These are phyloP conservation scores for Pythium coloratum DNA, from an alignment of 352 stramenopile genomes.

Conservation along the genomic window DNA sequence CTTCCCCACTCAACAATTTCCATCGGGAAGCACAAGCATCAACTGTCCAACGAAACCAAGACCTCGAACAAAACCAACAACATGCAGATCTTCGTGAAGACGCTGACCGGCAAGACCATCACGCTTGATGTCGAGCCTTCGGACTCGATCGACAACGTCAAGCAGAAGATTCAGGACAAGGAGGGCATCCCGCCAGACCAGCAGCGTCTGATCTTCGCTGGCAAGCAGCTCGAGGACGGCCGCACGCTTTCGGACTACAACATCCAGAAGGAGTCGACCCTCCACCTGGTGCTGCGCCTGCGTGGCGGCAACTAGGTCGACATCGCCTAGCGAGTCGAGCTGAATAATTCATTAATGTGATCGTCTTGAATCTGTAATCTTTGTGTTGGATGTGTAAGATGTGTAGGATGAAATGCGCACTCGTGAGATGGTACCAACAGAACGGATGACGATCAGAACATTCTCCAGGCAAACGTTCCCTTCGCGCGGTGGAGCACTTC, in stretches of 20 bases:
- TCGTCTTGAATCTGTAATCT: conserved; percentile 7
- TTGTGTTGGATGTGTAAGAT: neutral
- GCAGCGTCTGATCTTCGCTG: conserved; percentile 63
- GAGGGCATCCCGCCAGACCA: conserved; percentile 94
- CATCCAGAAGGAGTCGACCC: conserved; percentile 87
- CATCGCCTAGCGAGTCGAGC: neutral
- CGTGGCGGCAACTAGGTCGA: conserved; percentile 56
- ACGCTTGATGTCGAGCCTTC: conserved; percentile 90
- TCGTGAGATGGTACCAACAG: too few species aligned
- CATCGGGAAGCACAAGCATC: conserved; percentile 23
- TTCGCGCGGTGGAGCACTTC: too few species aligned
- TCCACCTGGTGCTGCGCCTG: conserved; percentile 96
- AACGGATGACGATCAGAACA: too few species aligned
- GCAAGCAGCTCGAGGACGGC: conserved; percentile 33
- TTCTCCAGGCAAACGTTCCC: too few species aligned
- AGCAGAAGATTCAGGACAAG: conserved; percentile 71
- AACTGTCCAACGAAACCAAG: conserved; percentile 13
- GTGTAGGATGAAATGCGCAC: too few species aligned
- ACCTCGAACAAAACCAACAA: conserved; percentile 35
- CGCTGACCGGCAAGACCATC: conserved; percentile 90
- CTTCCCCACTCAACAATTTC: conserved; percentile 30
- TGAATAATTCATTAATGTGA: conserved; percentile 11
- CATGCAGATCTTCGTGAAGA: conserved; percentile 68
- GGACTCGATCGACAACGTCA: conserved; percentile 83
- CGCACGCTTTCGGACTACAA: conserved; percentile 35